A percentile compares a stretch with the other conserved stretches of the same genome.
phyloP scores from a whole-genome alignment of 352 stramenopile species.

The Phytophthora quininea region DNA sequence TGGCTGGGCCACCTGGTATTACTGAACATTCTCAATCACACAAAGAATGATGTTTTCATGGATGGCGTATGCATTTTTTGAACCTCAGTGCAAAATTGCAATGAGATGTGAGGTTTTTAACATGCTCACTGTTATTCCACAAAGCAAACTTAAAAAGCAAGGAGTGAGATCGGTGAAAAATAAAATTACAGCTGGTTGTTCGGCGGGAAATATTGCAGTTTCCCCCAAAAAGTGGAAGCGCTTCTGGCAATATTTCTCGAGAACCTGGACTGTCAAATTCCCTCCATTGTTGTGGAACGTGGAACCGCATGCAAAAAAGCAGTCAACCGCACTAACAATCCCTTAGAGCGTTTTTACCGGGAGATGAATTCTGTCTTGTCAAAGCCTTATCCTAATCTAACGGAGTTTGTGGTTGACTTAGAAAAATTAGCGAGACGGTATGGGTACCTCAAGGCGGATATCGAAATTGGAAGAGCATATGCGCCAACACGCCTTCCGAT shows the following conservation, averaged over 20 bases:
- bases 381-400: slow-evolving; percentile 12
- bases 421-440: slow-evolving; percentile 14
- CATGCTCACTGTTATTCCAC: slow-evolving; percentile 14
- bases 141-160: slow-evolving; percentile 7
- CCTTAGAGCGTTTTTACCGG: slow-evolving; percentile 25
- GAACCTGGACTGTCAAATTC: slow-evolving; percentile 5
- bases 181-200: not conserved
- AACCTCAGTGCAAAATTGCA: slow-evolving; percentile 3
- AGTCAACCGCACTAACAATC: slow-evolving; percentile 17
- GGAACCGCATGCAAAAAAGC: not conserved
- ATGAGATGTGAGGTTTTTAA: slow-evolving; percentile 15
- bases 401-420: slow-evolving; percentile 20
- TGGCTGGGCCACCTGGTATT: slow-evolving; percentile 26
- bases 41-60: slow-evolving; percentile 19
- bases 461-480: not conserved
- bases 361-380: slow-evolving; percentile 22
- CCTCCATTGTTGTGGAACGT: slow-evolving; percentile 8
- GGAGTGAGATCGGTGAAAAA: slow-evolving; percentile 6
- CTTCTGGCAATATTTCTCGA: slow-evolving; percentile 9
- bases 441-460: not conserved
- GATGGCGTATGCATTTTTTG: slow-evolving; percentile 21
- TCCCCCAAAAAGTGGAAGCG: not conserved
- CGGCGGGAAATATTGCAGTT: not conserved
- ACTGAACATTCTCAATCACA: slow-evolving; percentile 15
- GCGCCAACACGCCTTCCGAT: not conserved